phyloP scores from a whole-genome alignment of 1,284 basidiomycete species.

The Takashimella koratensis region DNA sequence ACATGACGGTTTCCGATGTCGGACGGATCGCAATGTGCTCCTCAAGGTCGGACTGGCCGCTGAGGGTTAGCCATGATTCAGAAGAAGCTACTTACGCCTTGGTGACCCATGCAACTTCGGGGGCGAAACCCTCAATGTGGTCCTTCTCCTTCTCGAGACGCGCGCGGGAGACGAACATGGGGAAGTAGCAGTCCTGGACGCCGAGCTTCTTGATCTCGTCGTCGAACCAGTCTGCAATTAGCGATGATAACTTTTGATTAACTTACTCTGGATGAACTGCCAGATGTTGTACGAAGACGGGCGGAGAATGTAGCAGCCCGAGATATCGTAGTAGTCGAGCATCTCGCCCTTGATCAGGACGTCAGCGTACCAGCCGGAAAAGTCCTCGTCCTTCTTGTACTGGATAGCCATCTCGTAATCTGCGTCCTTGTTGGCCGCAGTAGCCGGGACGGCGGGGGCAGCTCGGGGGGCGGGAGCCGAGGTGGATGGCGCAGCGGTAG shows the following conservation, averaged over 20 bases:
- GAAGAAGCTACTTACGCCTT: slow-evolving; percentile 65
- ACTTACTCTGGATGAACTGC: slow-evolving; percentile 85
- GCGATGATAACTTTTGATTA: background rate
- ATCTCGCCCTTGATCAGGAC: slow-evolving; percentile 98
- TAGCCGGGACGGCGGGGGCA: slow-evolving; percentile 12
- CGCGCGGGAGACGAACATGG: slow-evolving; percentile 93
- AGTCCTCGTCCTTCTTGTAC: slow-evolving; percentile 92
- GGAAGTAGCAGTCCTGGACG: slow-evolving; percentile 98
- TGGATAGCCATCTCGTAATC: slow-evolving; percentile 88
- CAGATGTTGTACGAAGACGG: slow-evolving; percentile 97
- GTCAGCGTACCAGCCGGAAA: slow-evolving; percentile 89
- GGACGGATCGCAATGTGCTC: slow-evolving; percentile 98
- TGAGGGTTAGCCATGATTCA: slow-evolving; percentile 36
- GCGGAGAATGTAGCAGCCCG: slow-evolving; percentile 97
- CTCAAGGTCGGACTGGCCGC: slow-evolving; percentile 88
- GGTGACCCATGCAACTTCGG: slow-evolving; percentile 99
- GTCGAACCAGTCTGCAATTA: slow-evolving; percentile 79
- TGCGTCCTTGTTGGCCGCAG: slow-evolving; percentile 63
- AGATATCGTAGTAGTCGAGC: slow-evolving; percentile 98
- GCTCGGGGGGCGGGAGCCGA: slow-evolving; percentile 12
- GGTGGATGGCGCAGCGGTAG: background rate
- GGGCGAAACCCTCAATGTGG: slow-evolving; percentile 99
- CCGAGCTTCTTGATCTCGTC: slow-evolving; percentile 86
- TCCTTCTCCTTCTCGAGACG: slow-evolving; percentile 97
- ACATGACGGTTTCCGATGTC: slow-evolving; percentile 98